phyloP scores from a whole-genome alignment of 2,329 filamentous ascomycete genomes.

The Ophiocordyceps camponoti-floridani region DNA sequence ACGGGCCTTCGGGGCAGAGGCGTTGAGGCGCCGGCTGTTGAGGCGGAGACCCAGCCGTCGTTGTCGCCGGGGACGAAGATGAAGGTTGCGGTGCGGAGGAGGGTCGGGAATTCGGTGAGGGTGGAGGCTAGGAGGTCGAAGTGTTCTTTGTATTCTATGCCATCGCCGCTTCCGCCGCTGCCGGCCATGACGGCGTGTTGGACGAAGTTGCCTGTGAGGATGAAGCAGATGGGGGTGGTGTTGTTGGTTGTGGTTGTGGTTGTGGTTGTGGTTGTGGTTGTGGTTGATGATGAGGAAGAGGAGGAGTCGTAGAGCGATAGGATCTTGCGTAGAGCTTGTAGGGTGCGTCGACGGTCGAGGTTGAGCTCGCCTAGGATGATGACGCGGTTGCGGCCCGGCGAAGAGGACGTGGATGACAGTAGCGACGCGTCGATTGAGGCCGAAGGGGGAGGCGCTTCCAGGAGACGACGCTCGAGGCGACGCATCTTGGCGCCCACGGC shows the following conservation, averaged over 20 bases:
- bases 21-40: constrained; percentile 55
- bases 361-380: constrained; percentile 76
- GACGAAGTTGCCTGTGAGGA: constrained; percentile 75
- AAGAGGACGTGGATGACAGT: constrained; percentile 8
- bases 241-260: constrained; percentile 15
- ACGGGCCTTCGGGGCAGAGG: constrained; percentile 54
- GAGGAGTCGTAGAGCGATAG: constrained; percentile 45
- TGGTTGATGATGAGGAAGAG: no score
- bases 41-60: constrained; percentile 88
- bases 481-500: constrained; percentile 72
- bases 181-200: constrained; percentile 45
- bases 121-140: constrained; percentile 77
- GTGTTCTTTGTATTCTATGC: constrained; percentile 92
- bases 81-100: constrained; percentile 68
- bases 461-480: constrained; percentile 51
- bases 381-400: constrained; percentile 30
- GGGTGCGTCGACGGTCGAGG: constrained; percentile 65
- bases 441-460: constrained; percentile 21
- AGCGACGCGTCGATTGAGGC: neutral
- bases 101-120: constrained; percentile 63
- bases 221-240: constrained; percentile 50
- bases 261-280: no score
- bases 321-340: constrained; percentile 67
- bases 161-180: constrained; percentile 50
- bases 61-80: constrained; percentile 92